Conservation (phyloP, 352 stramenopile genomes). For the Phytophthora sp. region DNA sequence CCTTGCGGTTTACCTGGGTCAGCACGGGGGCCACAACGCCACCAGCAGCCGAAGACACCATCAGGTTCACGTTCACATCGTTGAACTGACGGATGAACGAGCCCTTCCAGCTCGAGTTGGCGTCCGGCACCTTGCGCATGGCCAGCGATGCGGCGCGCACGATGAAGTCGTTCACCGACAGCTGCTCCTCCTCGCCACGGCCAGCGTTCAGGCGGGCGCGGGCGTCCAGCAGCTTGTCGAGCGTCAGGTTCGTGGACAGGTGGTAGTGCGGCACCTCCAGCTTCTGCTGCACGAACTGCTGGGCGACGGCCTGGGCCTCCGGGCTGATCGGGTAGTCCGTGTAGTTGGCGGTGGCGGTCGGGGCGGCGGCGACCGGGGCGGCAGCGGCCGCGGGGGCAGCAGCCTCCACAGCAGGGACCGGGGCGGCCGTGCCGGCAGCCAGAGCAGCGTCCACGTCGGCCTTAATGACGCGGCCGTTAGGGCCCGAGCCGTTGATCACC, state of each 20-base stretch:
- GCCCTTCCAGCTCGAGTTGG: constrained; percentile 87
- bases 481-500: constrained; percentile 81
- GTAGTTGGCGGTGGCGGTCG: constrained; percentile 77
- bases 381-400: constrained; percentile 32
- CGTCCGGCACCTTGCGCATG: constrained; percentile 96
- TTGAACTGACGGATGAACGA: constrained; percentile 96
- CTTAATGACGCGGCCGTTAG: constrained; percentile 93
- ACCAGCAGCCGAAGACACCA: constrained; percentile 69
- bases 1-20: constrained; percentile 69
- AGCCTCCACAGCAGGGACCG: constrained; percentile 27
- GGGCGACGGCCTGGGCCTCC: constrained; percentile 79
- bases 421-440: constrained; percentile 52
- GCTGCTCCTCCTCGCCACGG: constrained; percentile 90
- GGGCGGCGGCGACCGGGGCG: constrained; percentile 27
- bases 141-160: constrained; percentile 96
- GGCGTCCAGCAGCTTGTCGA: constrained; percentile 91
- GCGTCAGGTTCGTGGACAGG: constrained; percentile 93
- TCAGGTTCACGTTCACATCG: constrained; percentile 94
- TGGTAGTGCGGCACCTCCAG: constrained; percentile 97
- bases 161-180: constrained; percentile 99
- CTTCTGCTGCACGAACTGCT: constrained; percentile 94
- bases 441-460: constrained; percentile 94
- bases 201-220: constrained; percentile 93
- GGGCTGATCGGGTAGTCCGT: constrained; percentile 93
- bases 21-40: constrained; percentile 98